phyloP scores from a whole-genome alignment of 208 protist species.

The Hexamita inflata region DNA sequence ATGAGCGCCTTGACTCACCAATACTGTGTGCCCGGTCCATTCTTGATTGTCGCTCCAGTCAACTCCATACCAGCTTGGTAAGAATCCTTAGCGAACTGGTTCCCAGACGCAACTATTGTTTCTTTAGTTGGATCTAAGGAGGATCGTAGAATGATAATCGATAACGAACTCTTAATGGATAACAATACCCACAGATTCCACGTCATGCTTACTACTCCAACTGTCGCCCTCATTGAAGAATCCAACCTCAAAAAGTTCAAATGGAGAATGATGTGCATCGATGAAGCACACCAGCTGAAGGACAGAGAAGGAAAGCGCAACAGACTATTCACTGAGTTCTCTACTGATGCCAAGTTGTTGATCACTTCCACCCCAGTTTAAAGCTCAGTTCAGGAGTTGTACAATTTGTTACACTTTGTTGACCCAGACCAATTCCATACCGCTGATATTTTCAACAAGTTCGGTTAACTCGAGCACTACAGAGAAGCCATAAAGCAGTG shows the following conservation, averaged over 20 bases:
- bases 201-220: slow-evolving; percentile 45
- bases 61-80: slow-evolving; percentile 38
- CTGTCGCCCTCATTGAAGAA: slow-evolving; percentile 33
- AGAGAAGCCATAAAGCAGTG: neutral
- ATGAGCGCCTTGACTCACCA: slow-evolving; percentile 14
- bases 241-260: slow-evolving; percentile 18
- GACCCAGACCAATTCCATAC: slow-evolving; percentile 6
- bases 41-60: slow-evolving; percentile 40
- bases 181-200: slow-evolving; percentile 36
- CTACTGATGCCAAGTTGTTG: slow-evolving; percentile 15
- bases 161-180: neutral
- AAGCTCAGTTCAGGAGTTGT: slow-evolving; percentile 44
- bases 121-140: slow-evolving; percentile 29
- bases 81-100: slow-evolving; percentile 33
- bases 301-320: neutral
- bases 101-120: slow-evolving; percentile 18
- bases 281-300: slow-evolving; percentile 41
- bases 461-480: neutral
- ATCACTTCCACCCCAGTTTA: slow-evolving; percentile 48
- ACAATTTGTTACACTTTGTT: slow-evolving; percentile 45
- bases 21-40: slow-evolving; percentile 32
- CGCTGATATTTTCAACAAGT: neutral
- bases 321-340: slow-evolving; percentile 8
- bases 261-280: slow-evolving; percentile 22
- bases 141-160: slow-evolving; percentile 24